These are phyloP conservation scores for Nowakowskiella sp. DNA, from an alignment of 192 early-diverging fungal species.

Conservation along the genomic window DNA sequence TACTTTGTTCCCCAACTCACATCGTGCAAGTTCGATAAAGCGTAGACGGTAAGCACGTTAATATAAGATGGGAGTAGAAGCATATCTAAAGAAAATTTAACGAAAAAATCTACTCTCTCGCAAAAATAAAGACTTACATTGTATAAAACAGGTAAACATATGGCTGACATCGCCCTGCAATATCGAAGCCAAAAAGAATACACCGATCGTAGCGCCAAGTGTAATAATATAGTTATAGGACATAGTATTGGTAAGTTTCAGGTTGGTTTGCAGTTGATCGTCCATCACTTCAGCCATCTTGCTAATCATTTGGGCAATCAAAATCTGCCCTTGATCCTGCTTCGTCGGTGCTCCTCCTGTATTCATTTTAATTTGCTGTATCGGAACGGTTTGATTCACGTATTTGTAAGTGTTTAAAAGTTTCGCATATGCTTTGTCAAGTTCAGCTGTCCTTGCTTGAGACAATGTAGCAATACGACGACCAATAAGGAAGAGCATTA, in stretches of 20 bases:
- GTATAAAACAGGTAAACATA: conserved; percentile 9
- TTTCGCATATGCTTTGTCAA: no score
- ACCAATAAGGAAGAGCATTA: conserved; percentile 28
- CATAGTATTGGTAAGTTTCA: background rate
- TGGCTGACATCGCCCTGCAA: background rate
- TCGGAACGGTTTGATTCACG: conserved; percentile 7
- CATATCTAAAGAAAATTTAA: conserved; percentile 27
- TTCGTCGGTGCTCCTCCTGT: conserved; percentile 3
- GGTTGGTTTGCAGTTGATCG: conserved; percentile 4
- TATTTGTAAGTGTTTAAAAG: no score
- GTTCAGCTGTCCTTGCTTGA: no score
- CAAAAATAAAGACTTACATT: conserved; percentile 1
- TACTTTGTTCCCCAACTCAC: conserved; percentile 95
- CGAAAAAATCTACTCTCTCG: background rate
- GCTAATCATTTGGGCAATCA: conserved; percentile 10
- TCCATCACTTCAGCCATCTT: conserved; percentile 1
- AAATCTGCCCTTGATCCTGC: conserved; percentile 3
- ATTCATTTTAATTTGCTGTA: conserved; percentile 11
- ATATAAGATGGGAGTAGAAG: conserved; percentile 74
- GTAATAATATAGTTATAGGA: conserved; percentile 10
- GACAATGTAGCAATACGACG: no score
- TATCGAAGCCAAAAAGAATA: background rate
- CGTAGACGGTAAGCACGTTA: conserved; percentile 83
- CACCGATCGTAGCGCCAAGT: background rate
- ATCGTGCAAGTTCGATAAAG: conserved; percentile 84